Evolutionary conservation across 129 eudicot genomes (phyloP), one percentile per base, ranked within the genome.

Genomic region (Deinandra increscens): DNA sequence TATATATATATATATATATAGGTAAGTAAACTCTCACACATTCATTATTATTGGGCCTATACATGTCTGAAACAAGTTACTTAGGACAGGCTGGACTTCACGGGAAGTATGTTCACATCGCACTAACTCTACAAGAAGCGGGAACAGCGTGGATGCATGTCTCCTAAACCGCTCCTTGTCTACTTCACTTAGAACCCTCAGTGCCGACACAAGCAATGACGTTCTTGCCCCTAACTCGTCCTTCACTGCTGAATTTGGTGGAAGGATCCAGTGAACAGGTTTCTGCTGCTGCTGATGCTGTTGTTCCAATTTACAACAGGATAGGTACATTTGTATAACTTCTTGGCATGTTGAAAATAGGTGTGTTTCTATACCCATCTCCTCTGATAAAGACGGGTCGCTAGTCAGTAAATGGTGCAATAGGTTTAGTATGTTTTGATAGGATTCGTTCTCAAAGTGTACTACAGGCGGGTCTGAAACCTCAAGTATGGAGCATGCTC

Each of bases 181-280:
- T 66, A 85, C 79, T 17, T 86, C 85, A 63, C 79, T 76, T 75
- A 94, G 78, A 70, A 88, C 84, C 73, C 82, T 62, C 81, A 94
- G 63, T n/a, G 85, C 96, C 13, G 87, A 81, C 17, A 85, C 78
- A 36, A 87, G 81, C 73, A 89, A 53, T 38, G 93, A 72, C 2
- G 96, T 85, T 49, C 96, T 82, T 5, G 88, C 97, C n/a, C 91
- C 92, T 78, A 94, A 66, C 64, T 94, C 97, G 71, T 94, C 99
- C 86, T 82, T 94, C 81, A 82, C 85, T 5, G 80, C 95, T 12
- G 87, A 71, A 74, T 88, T 85, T 41, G 89, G 44, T 17, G 99
- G 96, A 54, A 89, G 93, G 65, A 74, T 72, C 91, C 97, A 89
- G 53, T 84, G 90, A 34, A 76, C 75, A 0, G 75, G 17, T 53